phyloP scores from a whole-genome alignment of 805 yeast genomes.

The Candida odintsovae region DNA sequence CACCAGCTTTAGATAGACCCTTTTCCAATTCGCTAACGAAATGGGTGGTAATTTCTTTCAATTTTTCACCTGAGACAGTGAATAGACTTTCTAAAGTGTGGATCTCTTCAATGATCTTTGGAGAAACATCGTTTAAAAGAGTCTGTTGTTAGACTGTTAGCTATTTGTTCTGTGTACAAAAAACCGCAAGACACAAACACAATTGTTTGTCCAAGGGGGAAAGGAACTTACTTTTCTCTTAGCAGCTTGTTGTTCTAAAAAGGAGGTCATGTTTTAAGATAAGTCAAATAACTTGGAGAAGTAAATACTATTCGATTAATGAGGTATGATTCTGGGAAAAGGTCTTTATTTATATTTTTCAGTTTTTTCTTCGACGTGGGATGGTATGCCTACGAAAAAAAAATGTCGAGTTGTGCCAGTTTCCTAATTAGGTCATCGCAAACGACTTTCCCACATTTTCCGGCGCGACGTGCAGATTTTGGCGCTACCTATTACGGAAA shows the following conservation, averaged over 20 bases:
- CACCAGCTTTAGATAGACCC: slow-evolving; percentile 72
- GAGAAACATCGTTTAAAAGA: slow-evolving; percentile 48
- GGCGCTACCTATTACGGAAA: neutral
- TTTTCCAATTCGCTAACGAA: slow-evolving; percentile 75
- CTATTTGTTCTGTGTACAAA: neutral
- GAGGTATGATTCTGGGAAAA: neutral
- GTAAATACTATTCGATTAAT: neutral
- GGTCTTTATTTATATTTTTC: neutral
- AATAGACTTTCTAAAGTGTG: slow-evolving; percentile 53
- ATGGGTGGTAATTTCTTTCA: slow-evolving; percentile 64
- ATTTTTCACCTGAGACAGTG: slow-evolving; percentile 52
- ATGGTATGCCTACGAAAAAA: neutral
- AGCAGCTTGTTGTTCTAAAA: slow-evolving; percentile 5
- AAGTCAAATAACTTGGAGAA: neutral
- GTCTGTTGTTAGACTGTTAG: slow-evolving; percentile 6
- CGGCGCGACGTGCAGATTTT: neutral
- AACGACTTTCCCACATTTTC: neutral
- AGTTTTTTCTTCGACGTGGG: neutral
- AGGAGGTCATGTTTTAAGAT: slow-evolving; percentile 4
- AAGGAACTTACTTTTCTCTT: slow-evolving; percentile 18
- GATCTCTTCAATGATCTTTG: slow-evolving; percentile 49
- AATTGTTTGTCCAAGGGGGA: neutral
- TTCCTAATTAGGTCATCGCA: neutral
- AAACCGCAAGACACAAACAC: slow-evolving; percentile 1
- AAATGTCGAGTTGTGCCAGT: neutral